These are phyloP conservation scores for Rutstroemia sp. DNA, from an alignment of 2,329 filamentous ascomycete species.

Conservation along the genomic window DNA sequence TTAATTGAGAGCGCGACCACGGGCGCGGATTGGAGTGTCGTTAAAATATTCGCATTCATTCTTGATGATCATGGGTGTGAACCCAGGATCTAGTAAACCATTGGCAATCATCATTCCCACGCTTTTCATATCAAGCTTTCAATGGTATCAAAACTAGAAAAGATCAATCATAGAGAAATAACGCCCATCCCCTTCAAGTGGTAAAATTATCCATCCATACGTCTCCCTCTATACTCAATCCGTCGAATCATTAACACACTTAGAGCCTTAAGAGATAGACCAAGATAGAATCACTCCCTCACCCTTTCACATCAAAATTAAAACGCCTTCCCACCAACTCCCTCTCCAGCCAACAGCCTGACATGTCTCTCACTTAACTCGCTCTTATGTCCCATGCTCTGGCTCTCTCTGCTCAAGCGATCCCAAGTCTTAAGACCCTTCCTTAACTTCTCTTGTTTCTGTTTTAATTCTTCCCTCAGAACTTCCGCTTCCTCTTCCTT, in stretches of 20 bases:
- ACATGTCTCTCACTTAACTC: constrained; percentile 30
- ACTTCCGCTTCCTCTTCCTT: constrained; percentile 28
- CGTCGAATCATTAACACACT: no score
- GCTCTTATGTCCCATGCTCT: constrained; percentile 24
- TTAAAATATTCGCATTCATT: not conserved
- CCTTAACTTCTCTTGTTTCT: constrained; percentile 28
- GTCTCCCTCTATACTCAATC: not conserved
- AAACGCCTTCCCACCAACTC: constrained; percentile 29
- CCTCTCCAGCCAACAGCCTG: constrained; percentile 29
- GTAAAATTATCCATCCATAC: not conserved
- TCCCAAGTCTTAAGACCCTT: constrained; percentile 27
- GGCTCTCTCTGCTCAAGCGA: constrained; percentile 24
- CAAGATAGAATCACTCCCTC: not conserved
- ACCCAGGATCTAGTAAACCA: no score
- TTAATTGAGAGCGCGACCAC: no score
- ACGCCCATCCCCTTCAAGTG: not conserved
- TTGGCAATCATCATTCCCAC: no score
- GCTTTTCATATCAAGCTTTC: not conserved
- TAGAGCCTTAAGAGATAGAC: not conserved
- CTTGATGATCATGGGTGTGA: not conserved
- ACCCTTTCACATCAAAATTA: constrained; percentile 8
- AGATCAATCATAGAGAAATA: not conserved
- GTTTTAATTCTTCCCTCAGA: constrained; percentile 24
- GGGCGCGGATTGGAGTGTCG: no score
- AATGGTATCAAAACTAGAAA: not conserved